Evolutionary conservation across 2,329 filamentous ascomycete species (phyloP).

Genomic region (Calonectria pauciramosa): DNA sequence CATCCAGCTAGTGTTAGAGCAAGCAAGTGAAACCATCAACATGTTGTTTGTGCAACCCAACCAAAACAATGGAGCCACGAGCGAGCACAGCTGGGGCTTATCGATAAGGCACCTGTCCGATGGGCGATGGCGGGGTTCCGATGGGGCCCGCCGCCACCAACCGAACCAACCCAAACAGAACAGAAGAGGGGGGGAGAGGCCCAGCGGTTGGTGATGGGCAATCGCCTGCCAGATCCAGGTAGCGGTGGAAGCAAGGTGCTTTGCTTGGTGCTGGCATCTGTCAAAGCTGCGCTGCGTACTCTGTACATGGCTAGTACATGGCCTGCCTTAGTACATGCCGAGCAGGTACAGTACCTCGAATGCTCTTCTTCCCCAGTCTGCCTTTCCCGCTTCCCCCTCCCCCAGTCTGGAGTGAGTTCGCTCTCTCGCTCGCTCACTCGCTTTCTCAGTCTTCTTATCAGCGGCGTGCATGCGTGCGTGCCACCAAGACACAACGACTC

Average conservation of each 20-base stretch:
- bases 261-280: background rate
- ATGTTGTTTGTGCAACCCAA: constrained; percentile 2
- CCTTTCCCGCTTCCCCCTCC: background rate
- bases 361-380: background rate
- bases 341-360: too few species aligned
- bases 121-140: background rate
- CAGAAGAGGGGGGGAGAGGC: too few species aligned
- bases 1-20: background rate
- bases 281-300: background rate
- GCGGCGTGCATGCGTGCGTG: background rate
- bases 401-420: too few species aligned
- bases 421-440: too few species aligned
- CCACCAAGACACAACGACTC: background rate
- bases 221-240: background rate
- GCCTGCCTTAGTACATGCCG: too few species aligned
- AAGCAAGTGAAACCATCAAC: background rate
- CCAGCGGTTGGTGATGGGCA: background rate
- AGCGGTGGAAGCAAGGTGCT: background rate
- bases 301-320: background rate
- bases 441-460: background rate
- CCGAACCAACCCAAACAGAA: background rate
- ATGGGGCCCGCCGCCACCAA: constrained; percentile 4
- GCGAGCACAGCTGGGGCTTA: background rate
- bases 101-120: background rate
- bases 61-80: background rate